These are phyloP conservation scores for Penicillium brevicompactum DNA, from an alignment of 2,329 filamentous ascomycete genomes.

Conservation along the genomic window DNA sequence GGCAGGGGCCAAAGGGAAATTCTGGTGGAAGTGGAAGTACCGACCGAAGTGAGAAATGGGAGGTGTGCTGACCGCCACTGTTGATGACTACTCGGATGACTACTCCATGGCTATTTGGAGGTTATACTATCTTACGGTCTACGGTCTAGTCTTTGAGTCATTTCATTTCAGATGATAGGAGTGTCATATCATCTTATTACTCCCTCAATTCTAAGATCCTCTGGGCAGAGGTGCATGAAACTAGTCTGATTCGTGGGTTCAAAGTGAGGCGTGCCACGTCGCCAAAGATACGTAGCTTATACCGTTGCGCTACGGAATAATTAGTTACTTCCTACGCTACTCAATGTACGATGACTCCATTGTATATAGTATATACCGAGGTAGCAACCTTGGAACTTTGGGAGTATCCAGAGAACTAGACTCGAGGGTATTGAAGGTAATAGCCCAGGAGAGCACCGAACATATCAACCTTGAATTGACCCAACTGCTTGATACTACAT, in stretches of 20 bases:
- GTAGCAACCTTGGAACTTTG: too few species aligned
- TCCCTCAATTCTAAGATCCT: not conserved
- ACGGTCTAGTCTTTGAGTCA: not conserved
- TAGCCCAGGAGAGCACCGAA: too few species aligned
- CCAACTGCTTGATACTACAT: too few species aligned
- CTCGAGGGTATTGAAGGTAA: too few species aligned
- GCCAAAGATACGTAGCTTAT: not conserved
- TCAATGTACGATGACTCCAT: not conserved
- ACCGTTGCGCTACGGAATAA: not conserved
- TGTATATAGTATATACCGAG: not conserved
- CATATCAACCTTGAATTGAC: too few species aligned
- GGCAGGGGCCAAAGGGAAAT: not conserved
- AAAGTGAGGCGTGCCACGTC: slow-evolving; percentile 25
- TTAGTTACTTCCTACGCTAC: not conserved
- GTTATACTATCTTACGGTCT: not conserved
- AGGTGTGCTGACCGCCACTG: slow-evolving; percentile 26
- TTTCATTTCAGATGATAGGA: not conserved
- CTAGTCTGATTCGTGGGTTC: slow-evolving; percentile 3
- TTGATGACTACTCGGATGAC: not conserved
- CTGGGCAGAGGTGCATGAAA: slow-evolving; percentile 16
- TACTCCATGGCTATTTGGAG: too few species aligned
- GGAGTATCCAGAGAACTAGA: too few species aligned
- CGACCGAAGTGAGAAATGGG: not conserved
- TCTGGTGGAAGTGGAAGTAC: not conserved
- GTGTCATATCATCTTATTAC: not conserved